Percentiles rank a stretch among this genome's conserved stretches.
Evolutionary conservation across 1,284 basidiomycete species (phyloP).

Genomic region (Malassezia dermatis): DNA sequence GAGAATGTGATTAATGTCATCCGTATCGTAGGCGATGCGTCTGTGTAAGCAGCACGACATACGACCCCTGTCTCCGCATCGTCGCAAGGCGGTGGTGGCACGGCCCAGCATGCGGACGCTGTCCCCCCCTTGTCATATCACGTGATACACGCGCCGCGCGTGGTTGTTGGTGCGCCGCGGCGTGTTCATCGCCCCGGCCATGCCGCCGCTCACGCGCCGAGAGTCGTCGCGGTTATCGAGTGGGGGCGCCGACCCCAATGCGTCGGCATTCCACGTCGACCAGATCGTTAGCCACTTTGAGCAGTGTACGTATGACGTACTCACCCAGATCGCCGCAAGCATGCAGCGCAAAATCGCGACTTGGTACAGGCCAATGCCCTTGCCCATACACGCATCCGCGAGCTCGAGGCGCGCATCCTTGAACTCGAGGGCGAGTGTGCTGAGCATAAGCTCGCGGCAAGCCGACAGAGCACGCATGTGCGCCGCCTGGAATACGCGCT

Average conservation of each 20-base stretch:
- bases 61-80: not conserved
- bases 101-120: not conserved
- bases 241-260: conserved; percentile 3
- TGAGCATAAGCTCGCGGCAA: conserved; percentile 18
- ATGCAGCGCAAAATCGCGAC: conserved; percentile 43
- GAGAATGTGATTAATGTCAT: conserved; percentile 17
- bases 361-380: conserved; percentile 42
- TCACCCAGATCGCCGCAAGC: conserved; percentile 28
- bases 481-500: conserved; percentile 30
- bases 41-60: not conserved
- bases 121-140: conserved; percentile 5
- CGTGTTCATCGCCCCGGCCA: not conserved
- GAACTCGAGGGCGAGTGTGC: conserved; percentile 31
- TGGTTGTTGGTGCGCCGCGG: not conserved
- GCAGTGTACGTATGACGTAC: conserved; percentile 25
- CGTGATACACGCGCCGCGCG: not conserved
- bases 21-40: not conserved
- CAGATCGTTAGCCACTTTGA: conserved; percentile 42
- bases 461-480: conserved; percentile 21
- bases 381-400: conserved; percentile 33
- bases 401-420: conserved; percentile 36
- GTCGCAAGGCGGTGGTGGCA: not conserved
- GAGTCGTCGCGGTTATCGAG: conserved; percentile 18
- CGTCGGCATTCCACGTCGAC: conserved; percentile 24
- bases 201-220: conserved; percentile 18